Evolutionary conservation across 2,329 filamentous ascomycete species (phyloP).

Genomic region (Dactylellina drechsleri): DNA sequence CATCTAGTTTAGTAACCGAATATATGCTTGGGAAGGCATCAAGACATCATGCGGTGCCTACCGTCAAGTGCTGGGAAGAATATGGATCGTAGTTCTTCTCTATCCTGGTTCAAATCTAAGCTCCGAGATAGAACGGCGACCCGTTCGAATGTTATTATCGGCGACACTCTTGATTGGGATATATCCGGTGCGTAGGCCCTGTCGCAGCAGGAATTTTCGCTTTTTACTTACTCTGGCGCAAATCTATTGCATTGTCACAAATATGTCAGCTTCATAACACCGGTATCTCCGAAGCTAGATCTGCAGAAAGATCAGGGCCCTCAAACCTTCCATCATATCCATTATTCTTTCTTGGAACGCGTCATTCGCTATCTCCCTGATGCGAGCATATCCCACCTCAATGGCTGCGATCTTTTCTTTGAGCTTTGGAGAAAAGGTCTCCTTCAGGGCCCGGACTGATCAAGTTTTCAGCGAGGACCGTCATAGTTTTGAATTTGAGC

Average conservation of each 20-base stretch:
- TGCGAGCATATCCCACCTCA: constrained; percentile 20
- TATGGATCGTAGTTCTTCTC: constrained; percentile 31
- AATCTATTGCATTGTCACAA: constrained; percentile 4
- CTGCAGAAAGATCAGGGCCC: neutral
- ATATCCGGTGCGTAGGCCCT: no score
- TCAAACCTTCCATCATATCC: constrained; percentile 49
- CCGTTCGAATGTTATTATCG: no score
- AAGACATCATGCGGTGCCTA: constrained; percentile 2
- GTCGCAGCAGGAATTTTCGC: no score
- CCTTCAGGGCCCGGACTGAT: constrained; percentile 39
- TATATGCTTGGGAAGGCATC: no score
- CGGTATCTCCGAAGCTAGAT: neutral
- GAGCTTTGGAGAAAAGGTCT: constrained; percentile 38
- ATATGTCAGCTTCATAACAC: neutral
- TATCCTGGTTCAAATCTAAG: constrained; percentile 31
- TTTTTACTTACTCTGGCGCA: constrained; percentile 29
- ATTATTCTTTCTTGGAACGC: constrained; percentile 50
- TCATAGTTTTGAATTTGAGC: neutral
- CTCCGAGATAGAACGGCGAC: neutral
- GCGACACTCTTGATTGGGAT: neutral
- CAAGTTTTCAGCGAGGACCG: neutral
- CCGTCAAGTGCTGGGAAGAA: constrained; percentile 41
- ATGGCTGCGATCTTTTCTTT: constrained; percentile 39
- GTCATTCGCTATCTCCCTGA: constrained; percentile 44
- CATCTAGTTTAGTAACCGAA: no score